These are phyloP conservation scores for Chlamydomonas schloesseri DNA, from an alignment of 139 green algal species.

Conservation along the genomic window DNA sequence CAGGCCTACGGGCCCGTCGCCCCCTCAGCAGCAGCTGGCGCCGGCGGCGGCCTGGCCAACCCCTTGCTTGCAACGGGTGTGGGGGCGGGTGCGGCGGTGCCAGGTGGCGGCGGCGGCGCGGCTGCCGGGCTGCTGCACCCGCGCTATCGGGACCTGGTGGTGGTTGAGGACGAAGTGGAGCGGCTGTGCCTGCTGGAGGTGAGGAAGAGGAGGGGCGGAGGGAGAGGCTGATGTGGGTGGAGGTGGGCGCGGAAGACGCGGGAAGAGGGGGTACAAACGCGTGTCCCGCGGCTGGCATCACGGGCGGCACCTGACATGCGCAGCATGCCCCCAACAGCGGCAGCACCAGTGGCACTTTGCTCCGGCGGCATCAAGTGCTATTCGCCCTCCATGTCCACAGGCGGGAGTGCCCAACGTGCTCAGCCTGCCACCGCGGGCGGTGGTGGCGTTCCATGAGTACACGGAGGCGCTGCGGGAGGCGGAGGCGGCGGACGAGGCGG, in stretches of 20 bases:
- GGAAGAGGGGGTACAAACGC: too few relatives aligned
- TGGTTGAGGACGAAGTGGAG: slow-evolving; percentile 49
- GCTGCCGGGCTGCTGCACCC: background rate
- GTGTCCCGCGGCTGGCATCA: too few relatives aligned
- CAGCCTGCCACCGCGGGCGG: slow-evolving; percentile 18
- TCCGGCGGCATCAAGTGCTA: too few relatives aligned
- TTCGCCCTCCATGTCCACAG: background rate
- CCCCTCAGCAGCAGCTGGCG: too few relatives aligned
- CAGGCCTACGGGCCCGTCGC: too few relatives aligned
- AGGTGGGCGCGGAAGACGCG: too few relatives aligned
- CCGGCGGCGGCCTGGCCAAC: background rate
- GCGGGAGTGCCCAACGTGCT: slow-evolving; percentile 31
- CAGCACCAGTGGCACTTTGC: too few relatives aligned
- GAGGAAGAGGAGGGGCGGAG: background rate
- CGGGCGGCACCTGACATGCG: too few relatives aligned
- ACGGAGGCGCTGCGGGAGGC: background rate
- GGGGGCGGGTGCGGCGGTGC: too few relatives aligned
- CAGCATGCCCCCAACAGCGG: too few relatives aligned
- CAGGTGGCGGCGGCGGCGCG: background rate
- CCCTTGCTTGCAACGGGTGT: too few relatives aligned
- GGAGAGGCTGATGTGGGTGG: background rate
- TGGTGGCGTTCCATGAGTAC: background rate
- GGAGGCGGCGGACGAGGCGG: background rate
- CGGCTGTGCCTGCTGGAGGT: slow-evolving; percentile 30
- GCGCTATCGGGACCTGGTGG: background rate